Conservation (phyloP, 257 asterid genomes). For the Plectranthus barbatus region DNA sequence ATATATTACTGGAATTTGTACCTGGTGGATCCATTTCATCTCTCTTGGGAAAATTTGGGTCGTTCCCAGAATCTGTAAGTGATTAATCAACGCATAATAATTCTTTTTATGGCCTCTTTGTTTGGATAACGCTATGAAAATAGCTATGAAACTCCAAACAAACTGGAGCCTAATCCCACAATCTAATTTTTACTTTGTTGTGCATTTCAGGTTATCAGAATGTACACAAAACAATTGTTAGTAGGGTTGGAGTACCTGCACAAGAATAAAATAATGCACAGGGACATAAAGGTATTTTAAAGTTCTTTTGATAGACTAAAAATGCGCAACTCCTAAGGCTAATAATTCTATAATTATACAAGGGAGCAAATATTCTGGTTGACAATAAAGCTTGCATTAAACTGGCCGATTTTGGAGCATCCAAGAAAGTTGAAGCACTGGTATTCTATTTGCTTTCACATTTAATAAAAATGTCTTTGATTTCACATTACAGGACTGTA, state of each 20-base stretch:
- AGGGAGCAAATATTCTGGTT: conserved; percentile 99
- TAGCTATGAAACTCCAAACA: conserved; percentile 2
- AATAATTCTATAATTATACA: conserved; percentile 1
- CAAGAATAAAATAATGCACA: conserved; percentile 89
- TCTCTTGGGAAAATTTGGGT: conserved; percentile 92
- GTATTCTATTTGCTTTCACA: conserved; percentile 26
- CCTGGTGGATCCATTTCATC: conserved; percentile 98
- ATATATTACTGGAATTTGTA: conserved; percentile 91
- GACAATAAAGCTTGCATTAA: conserved; percentile 97
- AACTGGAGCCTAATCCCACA: background rate
- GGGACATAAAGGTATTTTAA: conserved; percentile 83
- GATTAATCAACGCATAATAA: conserved; percentile 3
- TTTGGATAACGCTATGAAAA: conserved; percentile 1
- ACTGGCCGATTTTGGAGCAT: conserved; percentile 99
- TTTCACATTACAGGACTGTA: conserved; percentile 12
- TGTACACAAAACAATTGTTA: conserved; percentile 90
- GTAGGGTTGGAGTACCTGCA: conserved; percentile 93
- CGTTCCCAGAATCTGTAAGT: conserved; percentile 96
- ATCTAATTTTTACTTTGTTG: too few relatives aligned
- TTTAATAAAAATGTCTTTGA: background rate
- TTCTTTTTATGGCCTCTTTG: conserved; percentile 1
- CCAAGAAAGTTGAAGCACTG: conserved; percentile 99
- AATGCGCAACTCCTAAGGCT: conserved; percentile 10
- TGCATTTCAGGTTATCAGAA: conserved; percentile 74
- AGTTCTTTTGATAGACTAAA: conserved; percentile 6